Evolutionary conservation across 2,329 filamentous ascomycete genomes (phyloP).

Genomic region (Curvularia verruculosa): DNA sequence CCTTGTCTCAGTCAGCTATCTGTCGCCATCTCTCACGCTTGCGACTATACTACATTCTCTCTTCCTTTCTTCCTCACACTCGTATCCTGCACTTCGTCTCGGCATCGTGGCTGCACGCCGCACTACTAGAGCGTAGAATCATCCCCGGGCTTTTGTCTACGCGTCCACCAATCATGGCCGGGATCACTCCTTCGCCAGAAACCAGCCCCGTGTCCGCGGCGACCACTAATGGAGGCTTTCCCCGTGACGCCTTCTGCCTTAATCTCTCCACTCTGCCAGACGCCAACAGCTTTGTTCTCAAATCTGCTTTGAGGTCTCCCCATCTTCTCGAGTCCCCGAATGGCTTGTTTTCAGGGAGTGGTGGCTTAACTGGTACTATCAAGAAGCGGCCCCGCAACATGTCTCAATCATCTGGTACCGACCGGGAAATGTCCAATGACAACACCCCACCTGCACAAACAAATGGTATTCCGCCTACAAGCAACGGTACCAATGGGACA

Average conservation of each 20-base stretch:
- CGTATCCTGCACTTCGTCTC: slow-evolving; percentile 15
- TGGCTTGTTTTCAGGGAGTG: slow-evolving; percentile 40
- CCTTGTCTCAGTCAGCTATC: slow-evolving; percentile 5
- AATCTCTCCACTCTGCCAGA: slow-evolving; percentile 49
- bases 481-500: slow-evolving; percentile 35
- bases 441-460: slow-evolving; percentile 34
- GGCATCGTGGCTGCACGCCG: slow-evolving; percentile 40
- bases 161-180: slow-evolving; percentile 50
- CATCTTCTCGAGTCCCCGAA: slow-evolving; percentile 49
- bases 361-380: slow-evolving; percentile 39
- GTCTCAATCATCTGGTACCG: slow-evolving; percentile 51
- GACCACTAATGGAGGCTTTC: slow-evolving; percentile 48
- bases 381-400: slow-evolving; percentile 51
- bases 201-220: slow-evolving; percentile 53
- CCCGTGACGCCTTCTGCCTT: slow-evolving; percentile 50
- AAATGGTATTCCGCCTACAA: slow-evolving; percentile 41
- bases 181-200: slow-evolving; percentile 50
- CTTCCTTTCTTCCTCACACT: slow-evolving; percentile 11
- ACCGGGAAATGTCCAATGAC: slow-evolving; percentile 49
- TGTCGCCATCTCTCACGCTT: slow-evolving; percentile 6
- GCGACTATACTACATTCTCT: slow-evolving; percentile 1
- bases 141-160: slow-evolving; percentile 30
- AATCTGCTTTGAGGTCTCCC: slow-evolving; percentile 47
- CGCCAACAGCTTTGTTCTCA: slow-evolving; percentile 46
- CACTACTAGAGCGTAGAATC: slow-evolving; percentile 36